Percentiles rank a stretch among this genome's conserved stretches.
Evolutionary conservation across 169 alveolate species (phyloP).

Genomic region (Cryptosporidium felis): DNA sequence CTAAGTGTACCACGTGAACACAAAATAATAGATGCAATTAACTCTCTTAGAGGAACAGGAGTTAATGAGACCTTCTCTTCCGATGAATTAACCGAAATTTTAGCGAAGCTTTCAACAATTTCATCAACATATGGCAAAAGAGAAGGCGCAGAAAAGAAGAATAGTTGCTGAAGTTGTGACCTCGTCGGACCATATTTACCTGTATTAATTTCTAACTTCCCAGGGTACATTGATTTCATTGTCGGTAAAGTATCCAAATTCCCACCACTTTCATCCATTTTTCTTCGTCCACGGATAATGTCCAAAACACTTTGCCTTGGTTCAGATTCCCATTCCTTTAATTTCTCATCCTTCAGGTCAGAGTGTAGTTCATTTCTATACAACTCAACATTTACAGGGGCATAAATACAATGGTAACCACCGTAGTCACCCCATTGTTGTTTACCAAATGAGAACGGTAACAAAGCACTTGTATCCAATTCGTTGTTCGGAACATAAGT

Average conservation of each 20-base stretch:
- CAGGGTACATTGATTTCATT: slow-evolving; percentile 62
- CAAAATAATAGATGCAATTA: slow-evolving; percentile 58
- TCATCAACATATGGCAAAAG: slow-evolving; percentile 67
- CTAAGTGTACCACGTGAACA: slow-evolving; percentile 72
- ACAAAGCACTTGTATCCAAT: slow-evolving; percentile 68
- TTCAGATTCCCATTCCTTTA: slow-evolving; percentile 68
- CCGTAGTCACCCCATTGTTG: slow-evolving; percentile 72
- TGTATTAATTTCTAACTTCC: slow-evolving; percentile 63
- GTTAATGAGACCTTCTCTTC: slow-evolving; percentile 53
- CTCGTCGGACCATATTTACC: slow-evolving; percentile 71
- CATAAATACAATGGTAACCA: slow-evolving; percentile 56
- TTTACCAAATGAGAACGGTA: slow-evolving; percentile 70
- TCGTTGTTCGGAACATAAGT: slow-evolving; percentile 68
- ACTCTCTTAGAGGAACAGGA: slow-evolving; percentile 65
- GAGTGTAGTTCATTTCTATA: slow-evolving; percentile 52
- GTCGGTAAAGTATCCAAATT: slow-evolving; percentile 46
- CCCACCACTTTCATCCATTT: slow-evolving; percentile 67
- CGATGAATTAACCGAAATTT: slow-evolving; percentile 30
- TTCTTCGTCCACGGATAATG: slow-evolving; percentile 38
- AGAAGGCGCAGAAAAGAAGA: slow-evolving; percentile 68
- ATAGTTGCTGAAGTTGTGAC: slow-evolving; percentile 62
- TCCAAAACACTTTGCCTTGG: slow-evolving; percentile 68
- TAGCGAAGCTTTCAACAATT: slow-evolving; percentile 70
- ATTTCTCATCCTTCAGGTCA: slow-evolving; percentile 35
- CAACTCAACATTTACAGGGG: slow-evolving; percentile 58